Percentiles rank a stretch among this genome's conserved stretches.
Conservation (phyloP, 2,329 filamentous ascomycete species). For the Arthrocladium fulminans region DNA sequence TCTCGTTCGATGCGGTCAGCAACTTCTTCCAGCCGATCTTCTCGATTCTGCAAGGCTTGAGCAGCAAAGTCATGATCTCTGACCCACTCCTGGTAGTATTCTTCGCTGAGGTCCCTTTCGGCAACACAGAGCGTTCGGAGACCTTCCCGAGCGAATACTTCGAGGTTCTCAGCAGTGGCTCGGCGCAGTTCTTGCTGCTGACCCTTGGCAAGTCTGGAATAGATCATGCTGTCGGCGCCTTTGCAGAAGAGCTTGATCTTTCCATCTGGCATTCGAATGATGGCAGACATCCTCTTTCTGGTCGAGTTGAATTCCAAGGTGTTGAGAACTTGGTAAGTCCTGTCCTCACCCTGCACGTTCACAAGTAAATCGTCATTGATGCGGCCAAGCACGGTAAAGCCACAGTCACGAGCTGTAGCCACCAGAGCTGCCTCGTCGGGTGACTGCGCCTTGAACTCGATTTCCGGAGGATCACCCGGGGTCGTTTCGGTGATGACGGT, state of each 20-base stretch:
- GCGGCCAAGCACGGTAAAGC: conserved; percentile 81
- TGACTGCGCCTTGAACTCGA: conserved; percentile 94
- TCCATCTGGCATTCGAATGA: conserved; percentile 86
- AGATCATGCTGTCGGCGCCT: conserved; percentile 94
- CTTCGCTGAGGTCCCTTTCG: conserved; percentile 66
- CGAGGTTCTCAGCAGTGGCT: conserved; percentile 82
- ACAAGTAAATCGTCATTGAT: conserved; percentile 72
- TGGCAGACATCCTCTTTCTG: conserved; percentile 94
- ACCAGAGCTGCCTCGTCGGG: conserved; percentile 94
- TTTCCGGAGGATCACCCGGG: conserved; percentile 80
- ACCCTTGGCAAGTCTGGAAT: conserved; percentile 75
- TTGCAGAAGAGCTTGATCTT: conserved; percentile 91
- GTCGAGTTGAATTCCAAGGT: conserved; percentile 96
- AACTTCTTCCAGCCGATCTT: conserved; percentile 85
- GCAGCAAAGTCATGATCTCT: conserved; percentile 81
- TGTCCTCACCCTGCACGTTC: conserved; percentile 78
- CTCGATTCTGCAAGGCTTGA: conserved; percentile 71
- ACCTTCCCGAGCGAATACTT: conserved; percentile 94
- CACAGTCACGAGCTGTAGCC: conserved; percentile 86
- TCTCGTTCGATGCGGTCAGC: conserved; percentile 88
- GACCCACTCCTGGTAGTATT: conserved; percentile 78
- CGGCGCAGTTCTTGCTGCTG: conserved; percentile 77
- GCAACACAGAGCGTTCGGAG: conserved; percentile 91
- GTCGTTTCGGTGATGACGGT: conserved; percentile 86
- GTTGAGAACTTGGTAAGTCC: conserved; percentile 78